A percentile compares a stretch with the other conserved stretches of the same genome.
phyloP scores from a whole-genome alignment of 2,329 filamentous ascomycete species.

The Monilinia fructigena region DNA sequence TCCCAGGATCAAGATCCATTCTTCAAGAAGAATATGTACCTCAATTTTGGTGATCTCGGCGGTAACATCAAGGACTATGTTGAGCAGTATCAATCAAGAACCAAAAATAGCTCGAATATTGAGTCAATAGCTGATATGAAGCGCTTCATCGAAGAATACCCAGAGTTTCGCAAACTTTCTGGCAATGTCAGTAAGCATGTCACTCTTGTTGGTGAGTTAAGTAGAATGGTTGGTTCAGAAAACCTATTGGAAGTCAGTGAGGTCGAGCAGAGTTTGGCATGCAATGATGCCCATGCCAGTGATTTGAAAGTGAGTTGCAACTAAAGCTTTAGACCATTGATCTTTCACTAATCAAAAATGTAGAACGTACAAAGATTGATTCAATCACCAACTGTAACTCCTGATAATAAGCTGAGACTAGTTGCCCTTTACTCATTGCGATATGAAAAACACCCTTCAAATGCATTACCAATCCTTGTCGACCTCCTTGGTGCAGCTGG shows the following conservation, averaged over 20 bases:
- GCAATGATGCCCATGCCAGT: slow-evolving; percentile 88
- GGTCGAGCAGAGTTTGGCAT: slow-evolving; percentile 92
- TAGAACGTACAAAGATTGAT: slow-evolving; percentile 84
- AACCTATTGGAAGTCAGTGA: slow-evolving; percentile 94
- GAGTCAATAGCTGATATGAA: slow-evolving; percentile 99
- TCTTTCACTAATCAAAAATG: slow-evolving; percentile 27
- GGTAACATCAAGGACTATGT: slow-evolving; percentile 98
- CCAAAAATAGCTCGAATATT: slow-evolving; percentile 93
- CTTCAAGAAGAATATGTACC: slow-evolving; percentile 98
- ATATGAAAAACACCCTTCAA: slow-evolving; percentile 83
- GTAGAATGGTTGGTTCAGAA: slow-evolving; percentile 80
- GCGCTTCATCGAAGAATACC: slow-evolving; percentile 97
- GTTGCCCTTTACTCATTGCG: slow-evolving; percentile 94
- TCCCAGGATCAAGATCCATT: slow-evolving; percentile 98
- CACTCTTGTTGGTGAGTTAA: slow-evolving; percentile 90
- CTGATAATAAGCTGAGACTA: slow-evolving; percentile 82
- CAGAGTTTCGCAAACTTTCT: slow-evolving; percentile 93
- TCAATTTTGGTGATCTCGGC: slow-evolving; percentile 94
- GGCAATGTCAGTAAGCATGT: slow-evolving; percentile 99
- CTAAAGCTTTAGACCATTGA: too few relatives aligned
- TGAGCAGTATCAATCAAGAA: slow-evolving; percentile 95
- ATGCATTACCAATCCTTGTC: slow-evolving; percentile 77
- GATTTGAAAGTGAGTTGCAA: slow-evolving; percentile 73
- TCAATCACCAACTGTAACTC: slow-evolving; percentile 71
- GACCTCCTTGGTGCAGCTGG: slow-evolving; percentile 84